These are phyloP conservation scores for Saccharomyces hybrid DNA, from an alignment of 1,139 yeast species.

Conservation along the genomic window DNA sequence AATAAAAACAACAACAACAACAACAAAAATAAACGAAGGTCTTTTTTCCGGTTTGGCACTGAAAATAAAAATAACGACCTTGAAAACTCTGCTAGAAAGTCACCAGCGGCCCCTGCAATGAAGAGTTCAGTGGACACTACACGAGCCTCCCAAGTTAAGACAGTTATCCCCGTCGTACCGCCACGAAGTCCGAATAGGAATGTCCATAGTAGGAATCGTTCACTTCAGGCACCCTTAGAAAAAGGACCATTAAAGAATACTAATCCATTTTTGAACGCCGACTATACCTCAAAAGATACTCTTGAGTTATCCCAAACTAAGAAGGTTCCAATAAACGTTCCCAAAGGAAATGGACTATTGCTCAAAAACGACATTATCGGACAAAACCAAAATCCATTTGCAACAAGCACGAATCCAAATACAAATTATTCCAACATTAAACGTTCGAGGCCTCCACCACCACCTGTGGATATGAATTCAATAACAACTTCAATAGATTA, in stretches of 20 bases:
- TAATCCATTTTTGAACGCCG: constrained; percentile 9
- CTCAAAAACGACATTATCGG: not conserved
- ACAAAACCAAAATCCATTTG: not conserved
- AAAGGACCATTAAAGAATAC: constrained; percentile 7
- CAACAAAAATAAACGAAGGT: constrained; percentile 13
- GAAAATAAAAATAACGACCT: constrained; percentile 5
- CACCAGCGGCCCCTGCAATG: not conserved
- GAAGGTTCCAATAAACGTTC: not conserved
- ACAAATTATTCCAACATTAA: not conserved
- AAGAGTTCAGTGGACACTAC: not conserved
- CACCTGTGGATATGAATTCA: constrained; percentile 9
- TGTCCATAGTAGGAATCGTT: not conserved
- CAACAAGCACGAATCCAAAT: not conserved
- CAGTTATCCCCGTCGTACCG: not conserved
- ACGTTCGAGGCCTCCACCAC: constrained; percentile 15
- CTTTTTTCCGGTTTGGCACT: constrained; percentile 24
- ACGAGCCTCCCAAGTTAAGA: not conserved
- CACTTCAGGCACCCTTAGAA: constrained; percentile 6
- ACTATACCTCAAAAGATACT: not conserved
- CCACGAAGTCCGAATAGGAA: not conserved
- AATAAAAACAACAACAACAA: constrained; percentile 4
- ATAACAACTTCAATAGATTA: constrained; percentile 1
- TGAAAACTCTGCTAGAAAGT: not conserved
- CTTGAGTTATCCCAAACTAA: not conserved
- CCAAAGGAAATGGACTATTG: not conserved